phyloP scores from a whole-genome alignment of 495 filamentous ascomycete species.

The Penicillium macrosclerotiorum region DNA sequence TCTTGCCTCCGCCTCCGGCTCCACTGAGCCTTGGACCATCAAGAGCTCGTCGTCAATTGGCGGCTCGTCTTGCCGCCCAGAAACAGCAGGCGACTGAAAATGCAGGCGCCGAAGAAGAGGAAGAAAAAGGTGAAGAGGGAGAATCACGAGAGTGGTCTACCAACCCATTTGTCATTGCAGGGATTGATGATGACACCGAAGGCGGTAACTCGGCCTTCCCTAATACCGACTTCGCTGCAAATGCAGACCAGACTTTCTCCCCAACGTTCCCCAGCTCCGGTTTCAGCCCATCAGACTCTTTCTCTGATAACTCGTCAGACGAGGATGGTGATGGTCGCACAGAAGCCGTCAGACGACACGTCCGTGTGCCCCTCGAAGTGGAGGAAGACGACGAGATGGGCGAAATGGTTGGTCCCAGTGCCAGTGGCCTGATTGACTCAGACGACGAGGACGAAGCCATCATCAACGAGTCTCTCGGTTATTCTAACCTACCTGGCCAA shows the following conservation, averaged over 20 bases:
- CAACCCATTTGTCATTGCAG: slow-evolving; percentile 46
- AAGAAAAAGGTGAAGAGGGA: slow-evolving; percentile 3
- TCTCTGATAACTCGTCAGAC: slow-evolving; percentile 43
- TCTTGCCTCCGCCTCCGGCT: slow-evolving; percentile 46
- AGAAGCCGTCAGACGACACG: slow-evolving; percentile 35
- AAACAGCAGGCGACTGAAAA: slow-evolving; percentile 57
- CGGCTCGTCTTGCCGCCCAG: slow-evolving; percentile 76
- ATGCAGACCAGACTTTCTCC: slow-evolving; percentile 30
- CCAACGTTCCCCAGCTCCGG: slow-evolving; percentile 40
- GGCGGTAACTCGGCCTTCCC: slow-evolving; percentile 39
- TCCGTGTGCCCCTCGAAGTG: slow-evolving; percentile 45
- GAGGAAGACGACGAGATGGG: slow-evolving; percentile 52
- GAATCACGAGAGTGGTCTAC: slow-evolving; percentile 34
- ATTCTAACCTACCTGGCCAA: slow-evolving; percentile 36
- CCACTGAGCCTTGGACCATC: slow-evolving; percentile 75
- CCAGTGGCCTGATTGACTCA: slow-evolving; percentile 41
- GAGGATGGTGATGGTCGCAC: slow-evolving; percentile 35
- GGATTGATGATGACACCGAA: slow-evolving; percentile 45
- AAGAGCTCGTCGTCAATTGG: slow-evolving; percentile 81
- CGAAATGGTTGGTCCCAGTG: slow-evolving; percentile 45
- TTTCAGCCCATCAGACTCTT: slow-evolving; percentile 44
- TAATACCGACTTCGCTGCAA: slow-evolving; percentile 33
- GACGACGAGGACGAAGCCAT: slow-evolving; percentile 51
- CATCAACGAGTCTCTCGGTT: slow-evolving; percentile 47
- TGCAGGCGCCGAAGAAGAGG: slow-evolving; percentile 22